These are phyloP conservation scores for Nothopassalora personata DNA, from an alignment of 2,329 filamentous ascomycete species.

Conservation along the genomic window DNA sequence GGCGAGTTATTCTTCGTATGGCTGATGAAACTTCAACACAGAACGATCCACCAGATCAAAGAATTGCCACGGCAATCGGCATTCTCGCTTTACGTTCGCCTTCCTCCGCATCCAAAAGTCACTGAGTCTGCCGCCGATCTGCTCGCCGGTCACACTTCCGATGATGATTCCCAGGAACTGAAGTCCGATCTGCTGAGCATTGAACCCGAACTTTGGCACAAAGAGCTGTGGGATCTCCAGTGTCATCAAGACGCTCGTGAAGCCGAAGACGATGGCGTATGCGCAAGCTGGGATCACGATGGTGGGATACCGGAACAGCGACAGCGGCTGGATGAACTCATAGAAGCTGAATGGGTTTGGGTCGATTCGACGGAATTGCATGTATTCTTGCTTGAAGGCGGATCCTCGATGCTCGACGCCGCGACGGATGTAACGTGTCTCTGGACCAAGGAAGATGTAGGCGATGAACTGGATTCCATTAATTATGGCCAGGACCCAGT, in stretches of 20 bases:
- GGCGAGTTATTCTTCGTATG: neutral
- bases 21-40: neutral
- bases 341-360: constrained; percentile 43
- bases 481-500: constrained; percentile 53
- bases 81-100: constrained; percentile 24
- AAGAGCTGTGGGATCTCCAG: constrained; percentile 58
- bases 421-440: constrained; percentile 50
- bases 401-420: constrained; percentile 33
- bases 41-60: neutral
- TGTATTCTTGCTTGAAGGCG: constrained; percentile 43
- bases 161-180: constrained; percentile 55
- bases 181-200: constrained; percentile 53
- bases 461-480: constrained; percentile 53
- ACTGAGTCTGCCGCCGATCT: constrained; percentile 50
- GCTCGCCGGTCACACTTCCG: constrained; percentile 54
- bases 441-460: constrained; percentile 52
- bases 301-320: constrained; percentile 42
- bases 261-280: constrained; percentile 56
- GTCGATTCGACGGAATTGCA: constrained; percentile 48
- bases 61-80: neutral
- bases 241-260: constrained; percentile 49
- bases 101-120: constrained; percentile 50
- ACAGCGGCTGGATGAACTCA: constrained; percentile 51
- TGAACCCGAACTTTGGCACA: constrained; percentile 51
- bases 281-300: constrained; percentile 49